Conservation (phyloP, 176 grass and related monocot species). For the Avena eriantha region DNA sequence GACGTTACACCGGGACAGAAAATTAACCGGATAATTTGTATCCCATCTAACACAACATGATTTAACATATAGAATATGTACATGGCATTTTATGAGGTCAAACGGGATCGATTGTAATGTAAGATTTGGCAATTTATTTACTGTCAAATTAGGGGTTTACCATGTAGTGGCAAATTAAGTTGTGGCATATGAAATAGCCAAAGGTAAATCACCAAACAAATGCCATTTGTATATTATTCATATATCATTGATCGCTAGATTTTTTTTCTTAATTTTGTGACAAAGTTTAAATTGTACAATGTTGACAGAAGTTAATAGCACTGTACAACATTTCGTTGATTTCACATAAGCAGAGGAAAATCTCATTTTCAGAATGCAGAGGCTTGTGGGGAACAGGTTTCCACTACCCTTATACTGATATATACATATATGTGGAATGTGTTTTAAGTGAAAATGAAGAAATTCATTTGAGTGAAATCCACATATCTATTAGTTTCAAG, state of each 20-base stretch:
- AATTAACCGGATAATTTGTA: too few species aligned
- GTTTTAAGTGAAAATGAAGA: slow-evolving; percentile 25
- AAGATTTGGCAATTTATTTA: too few species aligned
- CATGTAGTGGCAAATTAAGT: too few species aligned
- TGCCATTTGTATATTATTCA: not conserved
- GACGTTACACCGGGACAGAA: too few species aligned
- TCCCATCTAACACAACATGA: too few species aligned
- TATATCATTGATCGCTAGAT: not conserved
- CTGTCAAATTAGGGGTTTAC: too few species aligned
- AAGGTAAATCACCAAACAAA: not conserved
- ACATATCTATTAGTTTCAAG: slow-evolving; percentile 9
- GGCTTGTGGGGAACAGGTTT: slow-evolving; percentile 64
- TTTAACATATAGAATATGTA: too few species aligned
- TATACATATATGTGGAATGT: slow-evolving; percentile 2
- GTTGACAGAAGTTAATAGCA: slow-evolving; percentile 50
- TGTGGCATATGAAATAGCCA: too few species aligned
- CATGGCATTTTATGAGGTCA: too few species aligned
- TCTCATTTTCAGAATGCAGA: slow-evolving; percentile 62
- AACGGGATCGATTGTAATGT: too few species aligned
- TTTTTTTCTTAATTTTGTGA: slow-evolving; percentile 21
- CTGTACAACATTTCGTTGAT: slow-evolving; percentile 44
- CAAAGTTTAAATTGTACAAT: slow-evolving; percentile 7
- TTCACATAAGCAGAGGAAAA: slow-evolving; percentile 68
- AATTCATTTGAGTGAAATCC: slow-evolving; percentile 8
- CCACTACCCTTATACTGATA: not conserved